Conservation (phyloP, 129 eudicot genomes). For the Silybum marianum region DNA sequence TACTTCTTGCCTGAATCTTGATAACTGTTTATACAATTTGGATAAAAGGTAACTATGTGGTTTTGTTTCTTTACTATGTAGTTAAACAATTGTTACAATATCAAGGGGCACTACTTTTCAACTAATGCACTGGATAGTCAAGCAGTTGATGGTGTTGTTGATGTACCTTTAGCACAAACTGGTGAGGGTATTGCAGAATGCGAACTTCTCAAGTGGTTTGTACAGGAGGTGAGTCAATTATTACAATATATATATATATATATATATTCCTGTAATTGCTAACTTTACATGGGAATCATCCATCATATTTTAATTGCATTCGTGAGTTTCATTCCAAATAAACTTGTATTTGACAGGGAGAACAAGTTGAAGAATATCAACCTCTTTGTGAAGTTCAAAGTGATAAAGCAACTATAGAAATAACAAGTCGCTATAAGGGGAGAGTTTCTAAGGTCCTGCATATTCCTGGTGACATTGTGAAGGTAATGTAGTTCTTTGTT, state of each 20-base stretch:
- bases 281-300: background rate
- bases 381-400: conserved; percentile 99
- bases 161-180: conserved; percentile 93
- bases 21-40: background rate
- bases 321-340: background rate
- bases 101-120: conserved; percentile 55
- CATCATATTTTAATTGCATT: background rate
- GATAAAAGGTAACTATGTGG: background rate
- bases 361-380: conserved; percentile 91
- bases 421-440: conserved; percentile 94
- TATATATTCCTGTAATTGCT: no score
- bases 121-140: conserved; percentile 49
- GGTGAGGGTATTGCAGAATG: conserved; percentile 99
- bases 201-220: conserved; percentile 97
- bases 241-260: no score
- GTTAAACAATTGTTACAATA: conserved; percentile 37
- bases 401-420: conserved; percentile 98
- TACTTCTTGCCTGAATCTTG: background rate
- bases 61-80: conserved; percentile 17
- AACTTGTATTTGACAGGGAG: conserved; percentile 57
- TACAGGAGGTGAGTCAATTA: conserved; percentile 66
- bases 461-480: conserved; percentile 79
- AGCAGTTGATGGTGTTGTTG: conserved; percentile 54
- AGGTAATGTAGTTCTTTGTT: conserved; percentile 46
- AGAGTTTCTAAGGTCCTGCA: conserved; percentile 66